Conservation (phyloP, 1,284 basidiomycete genomes). For the Ceratobasidium sp. region DNA sequence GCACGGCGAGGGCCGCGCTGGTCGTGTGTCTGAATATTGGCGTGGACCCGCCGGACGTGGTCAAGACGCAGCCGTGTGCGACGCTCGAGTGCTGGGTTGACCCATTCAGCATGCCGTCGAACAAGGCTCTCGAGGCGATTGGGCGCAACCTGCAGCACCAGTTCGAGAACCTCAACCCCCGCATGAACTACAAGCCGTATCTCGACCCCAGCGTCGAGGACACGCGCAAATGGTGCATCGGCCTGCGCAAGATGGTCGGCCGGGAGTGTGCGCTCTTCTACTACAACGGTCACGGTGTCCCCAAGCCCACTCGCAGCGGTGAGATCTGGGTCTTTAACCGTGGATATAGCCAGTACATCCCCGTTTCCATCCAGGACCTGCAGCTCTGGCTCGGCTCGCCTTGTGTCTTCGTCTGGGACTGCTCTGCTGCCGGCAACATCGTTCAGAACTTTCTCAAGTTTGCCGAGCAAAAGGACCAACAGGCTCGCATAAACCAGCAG, state of each 20-base stretch:
- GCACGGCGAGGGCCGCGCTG: slow-evolving; percentile 92
- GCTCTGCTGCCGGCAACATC: slow-evolving; percentile 94
- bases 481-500: slow-evolving; percentile 57
- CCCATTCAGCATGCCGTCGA: slow-evolving; percentile 86
- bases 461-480: slow-evolving; percentile 86
- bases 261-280: slow-evolving; percentile 96
- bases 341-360: slow-evolving; percentile 98
- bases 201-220: slow-evolving; percentile 97
- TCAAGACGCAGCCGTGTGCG: slow-evolving; percentile 97
- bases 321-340: slow-evolving; percentile 99
- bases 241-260: slow-evolving; percentile 87
- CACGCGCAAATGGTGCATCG: slow-evolving; percentile 88
- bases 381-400: slow-evolving; percentile 94
- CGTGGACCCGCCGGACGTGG: slow-evolving; percentile 95
- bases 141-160: slow-evolving; percentile 94
- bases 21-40: slow-evolving; percentile 97
- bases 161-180: slow-evolving; percentile 93
- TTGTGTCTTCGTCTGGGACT: slow-evolving; percentile 99
- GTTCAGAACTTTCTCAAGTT: slow-evolving; percentile 91
- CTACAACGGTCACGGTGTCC: slow-evolving; percentile 99
- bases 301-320: slow-evolving; percentile 94
- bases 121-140: slow-evolving; percentile 90
- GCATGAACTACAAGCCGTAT: slow-evolving; percentile 91
- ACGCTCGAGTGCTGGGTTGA: slow-evolving; percentile 98
- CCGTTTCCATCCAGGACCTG: slow-evolving; percentile 92